Conservation (phyloP, 1,284 basidiomycete genomes). For the Ceratobasidium sp. region DNA sequence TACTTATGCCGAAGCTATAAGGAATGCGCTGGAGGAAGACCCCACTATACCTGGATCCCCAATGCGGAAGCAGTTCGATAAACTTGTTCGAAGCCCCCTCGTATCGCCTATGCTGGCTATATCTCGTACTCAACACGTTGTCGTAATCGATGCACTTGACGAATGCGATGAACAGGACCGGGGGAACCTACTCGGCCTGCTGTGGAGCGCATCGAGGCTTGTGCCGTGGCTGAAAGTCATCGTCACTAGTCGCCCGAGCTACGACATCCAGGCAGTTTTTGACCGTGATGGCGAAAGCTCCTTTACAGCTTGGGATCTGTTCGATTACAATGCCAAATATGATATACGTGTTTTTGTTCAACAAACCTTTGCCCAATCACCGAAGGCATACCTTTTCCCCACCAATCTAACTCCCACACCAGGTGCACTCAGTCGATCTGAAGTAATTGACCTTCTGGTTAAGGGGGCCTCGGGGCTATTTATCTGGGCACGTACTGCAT, state of each 20-base stretch:
- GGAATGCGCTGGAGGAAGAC: background rate
- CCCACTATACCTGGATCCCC: background rate
- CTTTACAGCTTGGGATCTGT: background rate
- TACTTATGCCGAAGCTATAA: background rate
- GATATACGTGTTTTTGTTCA: constrained; percentile 16
- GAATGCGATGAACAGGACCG: constrained; percentile 23
- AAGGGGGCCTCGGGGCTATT: constrained; percentile 20
- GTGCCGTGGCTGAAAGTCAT: constrained; percentile 34
- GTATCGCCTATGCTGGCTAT: background rate
- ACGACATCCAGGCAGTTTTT: background rate
- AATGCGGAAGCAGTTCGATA: background rate
- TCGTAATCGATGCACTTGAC: constrained; percentile 47
- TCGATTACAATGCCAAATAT: background rate
- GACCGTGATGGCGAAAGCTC: too few relatives aligned
- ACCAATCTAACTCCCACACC: background rate
- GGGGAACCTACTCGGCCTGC: background rate
- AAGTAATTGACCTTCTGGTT: background rate
- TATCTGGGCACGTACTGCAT: constrained; percentile 40
- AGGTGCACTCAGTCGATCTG: background rate
- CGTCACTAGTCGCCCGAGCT: constrained; percentile 40
- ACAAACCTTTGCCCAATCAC: background rate
- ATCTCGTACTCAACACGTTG: background rate
- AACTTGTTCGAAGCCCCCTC: constrained; percentile 22
- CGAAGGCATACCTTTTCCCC: background rate
- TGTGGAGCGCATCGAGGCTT: background rate